phyloP scores from a whole-genome alignment of 306 rosid genomes.

The Cucurbita moschata region DNA sequence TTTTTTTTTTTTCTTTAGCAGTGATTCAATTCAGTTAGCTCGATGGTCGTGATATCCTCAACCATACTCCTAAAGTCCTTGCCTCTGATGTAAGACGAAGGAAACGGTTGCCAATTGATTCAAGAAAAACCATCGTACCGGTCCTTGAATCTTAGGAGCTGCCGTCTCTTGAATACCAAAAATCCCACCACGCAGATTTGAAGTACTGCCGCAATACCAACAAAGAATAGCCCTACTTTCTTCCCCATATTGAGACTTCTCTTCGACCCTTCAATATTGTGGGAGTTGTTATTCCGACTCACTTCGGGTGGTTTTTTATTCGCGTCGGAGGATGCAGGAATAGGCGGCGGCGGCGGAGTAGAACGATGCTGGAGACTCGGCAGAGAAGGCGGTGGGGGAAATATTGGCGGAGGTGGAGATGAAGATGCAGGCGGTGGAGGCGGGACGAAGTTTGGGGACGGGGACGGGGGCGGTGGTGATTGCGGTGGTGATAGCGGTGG shows the following conservation, averaged over 20 bases:
- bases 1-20: background rate
- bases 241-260: conserved; percentile 45
- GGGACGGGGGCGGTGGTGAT: background rate
- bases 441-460: background rate
- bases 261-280: background rate
- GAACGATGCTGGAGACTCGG: background rate
- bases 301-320: background rate
- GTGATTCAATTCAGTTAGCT: background rate
- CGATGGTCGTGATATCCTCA: background rate
- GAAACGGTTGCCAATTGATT: background rate
- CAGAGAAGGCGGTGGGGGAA: background rate
- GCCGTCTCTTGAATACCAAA: conserved; percentile 60
- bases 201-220: conserved; percentile 45
- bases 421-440: background rate
- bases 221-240: conserved; percentile 57
- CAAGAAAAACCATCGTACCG: conserved; percentile 25
- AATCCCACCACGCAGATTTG: conserved; percentile 63
- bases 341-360: background rate
- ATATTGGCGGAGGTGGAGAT: accelerated
- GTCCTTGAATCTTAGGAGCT: conserved; percentile 35
- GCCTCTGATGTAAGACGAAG: background rate
- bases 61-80: background rate
- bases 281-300: background rate
- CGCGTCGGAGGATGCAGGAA: background rate
- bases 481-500: background rate